Base-by-base conservation (phyloP, 345 rosid species). In the Hibiscus mutabilis region DNA sequence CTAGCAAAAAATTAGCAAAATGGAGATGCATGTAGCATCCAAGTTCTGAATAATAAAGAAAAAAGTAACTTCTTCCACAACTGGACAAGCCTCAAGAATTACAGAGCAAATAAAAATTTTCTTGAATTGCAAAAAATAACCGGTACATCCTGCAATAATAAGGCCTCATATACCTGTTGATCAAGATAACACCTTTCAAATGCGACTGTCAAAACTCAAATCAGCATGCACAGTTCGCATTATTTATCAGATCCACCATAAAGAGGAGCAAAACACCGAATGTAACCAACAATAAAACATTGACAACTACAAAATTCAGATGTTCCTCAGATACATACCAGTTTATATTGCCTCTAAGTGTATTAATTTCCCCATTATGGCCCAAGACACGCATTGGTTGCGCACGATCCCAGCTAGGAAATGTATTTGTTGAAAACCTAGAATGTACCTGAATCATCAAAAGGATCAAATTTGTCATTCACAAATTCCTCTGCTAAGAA, bases 371-470 rank as follows among this genome's bases (percentile, higher is more conserved):
- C 67, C 99, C 99, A 71, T 95, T 95, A 72, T 95, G 99, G 27
- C 99, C 99, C 75, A 92, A 81, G 73, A 95, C 84, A 4, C 99
- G 97, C 97, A 95, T 89, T 2, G 99, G 99, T 77, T 95, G 99
- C 78, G 99, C 94, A 56, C 98, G 94, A 74, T 92, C 99, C 99
- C 97, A 95, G 78, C 96, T 95, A n/a, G 99, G 98, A 75, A 95
- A 95, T 44, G 99, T 95, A 82, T 95, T 95, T 59, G 99, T 95
- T 42, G 99, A 95, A 79, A 95, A 95, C 5, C 98, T 85, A 44
- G 98, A 92, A 77, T 94, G 97, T 74, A 94, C 76, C 99, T 94
- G 82, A 29, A 29, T 29, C 78, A 82, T 58, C 61, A 81, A 64
- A 77, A 77, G 59, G 69, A 75, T 67, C 42, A 66, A 21, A 19